Base-by-base conservation (phyloP, 768 basidiomycete species). In the Naganishia onofrii region DNA sequence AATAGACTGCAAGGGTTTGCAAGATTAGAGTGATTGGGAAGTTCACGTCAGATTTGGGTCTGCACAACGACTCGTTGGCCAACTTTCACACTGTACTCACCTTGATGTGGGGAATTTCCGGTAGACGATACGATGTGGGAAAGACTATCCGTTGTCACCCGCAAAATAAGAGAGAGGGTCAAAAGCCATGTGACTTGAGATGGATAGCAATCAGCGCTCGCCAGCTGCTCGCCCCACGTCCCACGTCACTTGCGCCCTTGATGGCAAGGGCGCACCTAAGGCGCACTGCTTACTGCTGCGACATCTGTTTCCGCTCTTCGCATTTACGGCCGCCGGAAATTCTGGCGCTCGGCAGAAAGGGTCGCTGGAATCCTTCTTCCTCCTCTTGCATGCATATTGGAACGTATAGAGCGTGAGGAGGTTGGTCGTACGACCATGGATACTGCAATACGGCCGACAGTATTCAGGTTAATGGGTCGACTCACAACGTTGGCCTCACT, bases 161-260 rank as follows among this genome's bases (percentile, higher is more conserved):
- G 60, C 23, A 23, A n/a, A n/a, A 26, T 63, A 3, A 63, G 42
- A 36, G 21, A 10, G n/a, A n/a, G n/a, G 38, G 32, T 38, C n/a
- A 38, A 23, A 46, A 26, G 48, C 19, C 57, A 58, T 58, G 57
- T 58, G 57, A 58, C 48, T 51, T n/a, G 4, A n/a, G n/a, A 51
- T 42, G 15, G 36, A 36, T 5, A 42, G 42, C 2, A n/a, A 51
- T 51, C 48, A 51, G 48, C 48, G n/a, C 21, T n/a, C n/a, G 19
- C 48, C 48, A 51, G 42, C 42, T 2, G 42, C 42, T 2, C n/a
- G n/a, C n/a, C 2, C 42, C 6, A 23, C n/a, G 19, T n/a, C 48
- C 2, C 32, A 58, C 57, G 57, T 58, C 57, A 58, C 57, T 4
- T 12, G 4, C 12, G 12, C 4, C 34, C 34, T 36, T 36, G 34